A percentile compares a stretch with the other conserved stretches of the same genome.
Evolutionary conservation across 345 rosid genomes (phyloP).

Genomic region (Raphanus raphanistrum): DNA sequence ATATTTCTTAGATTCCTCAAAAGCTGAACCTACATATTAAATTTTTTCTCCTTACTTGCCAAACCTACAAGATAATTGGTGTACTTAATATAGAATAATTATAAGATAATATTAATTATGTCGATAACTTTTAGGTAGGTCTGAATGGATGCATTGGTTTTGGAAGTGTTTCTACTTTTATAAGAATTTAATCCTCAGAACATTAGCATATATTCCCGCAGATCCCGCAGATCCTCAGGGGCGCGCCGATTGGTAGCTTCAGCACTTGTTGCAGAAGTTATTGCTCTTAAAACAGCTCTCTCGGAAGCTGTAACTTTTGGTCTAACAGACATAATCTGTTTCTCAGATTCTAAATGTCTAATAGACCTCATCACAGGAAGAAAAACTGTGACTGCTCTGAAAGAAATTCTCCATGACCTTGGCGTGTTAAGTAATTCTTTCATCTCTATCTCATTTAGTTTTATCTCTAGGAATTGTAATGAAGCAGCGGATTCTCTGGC

Average conservation of each 20-base stretch:
- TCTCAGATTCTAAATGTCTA: background rate
- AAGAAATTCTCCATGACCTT: background rate
- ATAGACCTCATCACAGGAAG: background rate
- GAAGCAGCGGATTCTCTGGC: too few species aligned
- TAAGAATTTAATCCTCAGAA: background rate
- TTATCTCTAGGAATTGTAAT: too few species aligned
- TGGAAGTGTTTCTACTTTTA: constrained; percentile 7
- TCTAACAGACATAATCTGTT: background rate
- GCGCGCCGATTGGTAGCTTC: background rate
- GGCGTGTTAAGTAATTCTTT: too few species aligned
- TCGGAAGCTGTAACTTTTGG: background rate
- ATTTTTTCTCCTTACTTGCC: background rate
- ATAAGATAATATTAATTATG: constrained; percentile 11
- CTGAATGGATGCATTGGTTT: constrained; percentile 14
- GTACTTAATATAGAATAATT: background rate
- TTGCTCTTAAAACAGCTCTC: background rate
- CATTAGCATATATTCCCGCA: constrained; percentile 31
- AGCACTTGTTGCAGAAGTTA: background rate
- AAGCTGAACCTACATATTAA: constrained; percentile 14
- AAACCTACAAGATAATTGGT: constrained; percentile 8
- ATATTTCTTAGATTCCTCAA: constrained; percentile 25
- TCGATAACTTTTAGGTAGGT: constrained; percentile 36
- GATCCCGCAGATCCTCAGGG: background rate
- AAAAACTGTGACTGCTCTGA: background rate
- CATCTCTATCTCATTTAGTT: too few species aligned